Evolutionary conservation across 192 early-diverging fungal genomes (phyloP), one percentile per base, ranked within the genome.

Genomic region (Geranomyces variabilis): DNA sequence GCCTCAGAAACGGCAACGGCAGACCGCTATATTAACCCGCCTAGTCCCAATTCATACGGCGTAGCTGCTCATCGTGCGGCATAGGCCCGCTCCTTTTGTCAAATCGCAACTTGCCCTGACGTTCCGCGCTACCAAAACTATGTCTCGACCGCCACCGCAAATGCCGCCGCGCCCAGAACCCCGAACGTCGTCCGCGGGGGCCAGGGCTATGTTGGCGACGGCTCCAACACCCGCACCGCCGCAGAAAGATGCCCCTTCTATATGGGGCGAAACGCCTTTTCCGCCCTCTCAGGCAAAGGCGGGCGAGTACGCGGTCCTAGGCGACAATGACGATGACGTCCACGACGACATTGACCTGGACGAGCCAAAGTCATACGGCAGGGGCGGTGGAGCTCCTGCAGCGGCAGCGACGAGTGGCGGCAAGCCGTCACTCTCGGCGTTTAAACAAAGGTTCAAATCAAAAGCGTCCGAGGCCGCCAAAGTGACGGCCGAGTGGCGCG

Each of bases 401-500:
- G 36, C 36, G 36, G 36, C 36, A 41, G 3, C 36, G 3, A 41
- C 36, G 36, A 10, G 36, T 10, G 31, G 12, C n/a, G 51, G 2
- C 63, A 65, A 41, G 21, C 45, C 63, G 1, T 65, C 63, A 5
- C 21, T 67, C 6, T 48, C 66, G 15, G 28, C 66, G 2, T 64
- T 73, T 53, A 73, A 65, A 29, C 63, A 73, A 66, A 65, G 57
- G 22, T 73, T 73, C 56, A 28, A 45, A 2, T 22, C 29, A 43
- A 73, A 73, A 36, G 71, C 71, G 0, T 73, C 71, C 19, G 71
- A 58, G 29, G 71, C 71, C 3, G 64, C 71, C 17, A 59, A 34
- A 55, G 45, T 19, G 22, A 59, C 71, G n/a, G 71, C 71, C 63
- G 71, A 73, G 43, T 73, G 71, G 71, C 47, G 64, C 30, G 47